Conservation (phyloP, 108 stramenopile species). For the Aurantiochytrium sp. region DNA sequence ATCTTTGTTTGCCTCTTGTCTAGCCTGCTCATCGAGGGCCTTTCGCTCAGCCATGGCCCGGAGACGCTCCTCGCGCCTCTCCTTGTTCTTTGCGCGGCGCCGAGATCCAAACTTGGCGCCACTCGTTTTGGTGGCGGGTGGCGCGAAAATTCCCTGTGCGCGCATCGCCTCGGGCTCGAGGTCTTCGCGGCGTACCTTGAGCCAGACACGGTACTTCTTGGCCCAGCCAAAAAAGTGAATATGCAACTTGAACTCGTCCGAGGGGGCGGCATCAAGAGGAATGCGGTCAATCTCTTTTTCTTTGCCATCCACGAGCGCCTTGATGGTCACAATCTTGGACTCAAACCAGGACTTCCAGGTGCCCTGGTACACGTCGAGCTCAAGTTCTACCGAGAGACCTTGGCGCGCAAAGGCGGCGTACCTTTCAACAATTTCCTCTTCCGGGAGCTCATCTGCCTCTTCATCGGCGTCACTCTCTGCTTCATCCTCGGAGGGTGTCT, state of each 20-base stretch:
- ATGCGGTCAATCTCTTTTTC: not conserved
- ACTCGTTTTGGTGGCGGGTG: not conserved
- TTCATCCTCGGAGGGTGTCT: not conserved
- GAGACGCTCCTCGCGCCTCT: not conserved
- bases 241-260: not conserved
- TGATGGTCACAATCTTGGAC: not conserved
- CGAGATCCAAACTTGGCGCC: conserved; percentile 4
- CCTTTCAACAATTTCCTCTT: not conserved
- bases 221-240: conserved; percentile 3
- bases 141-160: not conserved
- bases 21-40: not conserved
- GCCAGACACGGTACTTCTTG: not conserved
- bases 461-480: not conserved
- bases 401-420: not conserved
- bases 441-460: not conserved
- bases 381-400: not conserved
- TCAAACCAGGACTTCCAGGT: not conserved
- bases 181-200: not conserved
- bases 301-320: not conserved
- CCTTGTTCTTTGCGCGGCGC: not conserved
- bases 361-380: not conserved
- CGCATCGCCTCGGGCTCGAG: not conserved
- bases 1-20: not conserved
- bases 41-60: not conserved
- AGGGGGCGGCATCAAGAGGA: not conserved